Conservation (phyloP, 1,284 basidiomycete genomes). For the Crepidotus sp. region DNA sequence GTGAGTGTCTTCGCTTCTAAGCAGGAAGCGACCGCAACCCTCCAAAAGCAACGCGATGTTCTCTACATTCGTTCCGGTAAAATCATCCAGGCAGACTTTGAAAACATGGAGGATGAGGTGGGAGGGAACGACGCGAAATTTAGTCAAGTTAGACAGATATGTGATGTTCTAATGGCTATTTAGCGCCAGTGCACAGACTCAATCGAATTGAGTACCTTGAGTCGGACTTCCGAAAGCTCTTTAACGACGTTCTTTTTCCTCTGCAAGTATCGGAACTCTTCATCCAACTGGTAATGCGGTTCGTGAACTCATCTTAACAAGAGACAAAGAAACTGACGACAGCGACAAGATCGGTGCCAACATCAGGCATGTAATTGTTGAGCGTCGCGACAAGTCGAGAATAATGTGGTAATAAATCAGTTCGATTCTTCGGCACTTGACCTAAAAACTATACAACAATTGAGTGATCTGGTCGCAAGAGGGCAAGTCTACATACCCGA, state of each 20-base stretch:
- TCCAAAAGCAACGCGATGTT: conserved; percentile 89
- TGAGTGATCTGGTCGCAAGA: conserved; percentile 1
- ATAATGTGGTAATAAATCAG: conserved; percentile 91
- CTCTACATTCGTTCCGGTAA: conserved; percentile 87
- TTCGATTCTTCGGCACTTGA: conserved; percentile 81
- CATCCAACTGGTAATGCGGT: conserved; percentile 65
- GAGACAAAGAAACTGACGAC: conserved; percentile 43
- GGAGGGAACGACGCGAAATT: conserved; percentile 88
- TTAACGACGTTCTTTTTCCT: conserved; percentile 87
- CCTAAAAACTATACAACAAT: conserved; percentile 58
- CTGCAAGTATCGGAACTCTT: conserved; percentile 96
- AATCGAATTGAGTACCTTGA: conserved; percentile 56
- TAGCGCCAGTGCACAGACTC: conserved; percentile 1
- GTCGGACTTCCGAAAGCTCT: conserved; percentile 76
- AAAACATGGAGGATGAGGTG: conserved; percentile 93
- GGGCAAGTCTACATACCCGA: conserved; percentile 47
- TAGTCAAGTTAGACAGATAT: conserved; percentile 88
- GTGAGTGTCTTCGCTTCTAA: conserved; percentile 82
- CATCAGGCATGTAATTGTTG: conserved; percentile 88
- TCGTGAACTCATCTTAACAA: not conserved
- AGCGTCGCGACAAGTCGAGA: conserved; percentile 84
- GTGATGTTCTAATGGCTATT: conserved; percentile 61
- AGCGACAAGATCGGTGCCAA: conserved; percentile 76
- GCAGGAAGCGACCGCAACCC: conserved; percentile 87
- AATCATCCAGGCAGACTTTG: conserved; percentile 96